Conservation (phyloP, 2,329 filamentous ascomycete species). For the Trichoderma atroviride region DNA sequence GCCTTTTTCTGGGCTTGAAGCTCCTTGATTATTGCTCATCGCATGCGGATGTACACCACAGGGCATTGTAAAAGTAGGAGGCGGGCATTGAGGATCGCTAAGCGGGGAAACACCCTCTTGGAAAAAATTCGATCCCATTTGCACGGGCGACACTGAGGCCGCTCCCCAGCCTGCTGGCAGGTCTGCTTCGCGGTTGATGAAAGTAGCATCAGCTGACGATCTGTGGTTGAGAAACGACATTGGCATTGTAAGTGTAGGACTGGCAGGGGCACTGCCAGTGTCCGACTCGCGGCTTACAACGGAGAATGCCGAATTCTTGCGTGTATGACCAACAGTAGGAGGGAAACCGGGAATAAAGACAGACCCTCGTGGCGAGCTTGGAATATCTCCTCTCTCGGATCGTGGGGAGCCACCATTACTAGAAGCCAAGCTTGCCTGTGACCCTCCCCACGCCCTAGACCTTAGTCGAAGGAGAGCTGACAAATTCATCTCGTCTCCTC, state of each 20-base stretch:
- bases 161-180: background rate
- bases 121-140: background rate
- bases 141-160: background rate
- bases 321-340: conserved; percentile 39
- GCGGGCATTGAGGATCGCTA: background rate
- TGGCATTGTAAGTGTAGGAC: conserved; percentile 54
- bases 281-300: conserved; percentile 54
- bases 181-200: background rate
- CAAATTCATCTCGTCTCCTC: conserved; percentile 67
- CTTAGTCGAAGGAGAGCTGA: conserved; percentile 73
- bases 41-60: conserved; percentile 11
- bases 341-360: conserved; percentile 25
- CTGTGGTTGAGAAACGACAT: conserved; percentile 32
- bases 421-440: conserved; percentile 69
- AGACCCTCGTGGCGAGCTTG: conserved; percentile 46
- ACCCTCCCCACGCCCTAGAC: conserved; percentile 78
- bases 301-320: conserved; percentile 56
- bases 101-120: conserved; percentile 13
- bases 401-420: conserved; percentile 55
- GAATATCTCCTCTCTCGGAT: conserved; percentile 53
- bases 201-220: conserved; percentile 8
- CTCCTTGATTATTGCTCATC: background rate
- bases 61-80: background rate
- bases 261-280: conserved; percentile 49
- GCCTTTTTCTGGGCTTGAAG: conserved; percentile 37